Percentiles rank a stretch among this genome's conserved stretches.
phyloP scores from a whole-genome alignment of 306 rosid species.

The Neltuma alba region DNA sequence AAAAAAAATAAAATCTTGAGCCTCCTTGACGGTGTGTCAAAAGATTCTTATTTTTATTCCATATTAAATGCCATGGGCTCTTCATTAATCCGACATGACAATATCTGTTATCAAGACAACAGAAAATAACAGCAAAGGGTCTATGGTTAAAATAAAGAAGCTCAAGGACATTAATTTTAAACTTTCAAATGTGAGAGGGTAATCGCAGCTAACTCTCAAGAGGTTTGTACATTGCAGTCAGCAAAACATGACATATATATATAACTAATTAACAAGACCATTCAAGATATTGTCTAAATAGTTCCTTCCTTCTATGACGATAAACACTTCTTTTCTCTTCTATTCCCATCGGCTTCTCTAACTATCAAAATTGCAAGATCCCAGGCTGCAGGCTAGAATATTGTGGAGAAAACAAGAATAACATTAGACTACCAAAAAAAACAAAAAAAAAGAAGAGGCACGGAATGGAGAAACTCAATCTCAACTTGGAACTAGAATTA shows the following conservation, averaged over 20 bases:
- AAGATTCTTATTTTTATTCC: not conserved
- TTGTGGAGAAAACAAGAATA: not conserved
- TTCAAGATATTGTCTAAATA: not conserved
- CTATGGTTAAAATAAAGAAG: not conserved
- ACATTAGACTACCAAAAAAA: not conserved
- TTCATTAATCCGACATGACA: not conserved
- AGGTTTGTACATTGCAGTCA: not conserved
- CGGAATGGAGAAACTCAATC: not conserved
- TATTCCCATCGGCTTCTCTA: not conserved
- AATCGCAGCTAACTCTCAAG: not conserved
- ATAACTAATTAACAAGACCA: not conserved
- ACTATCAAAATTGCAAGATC: not conserved
- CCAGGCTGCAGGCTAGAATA: not conserved
- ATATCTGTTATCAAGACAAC: not conserved
- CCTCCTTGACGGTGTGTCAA: not conserved
- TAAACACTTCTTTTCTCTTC: not conserved
- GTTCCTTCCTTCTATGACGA: not conserved
- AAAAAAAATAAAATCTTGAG: not conserved
- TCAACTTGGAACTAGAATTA: slow-evolving; percentile 2
- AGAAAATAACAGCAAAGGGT: not conserved
- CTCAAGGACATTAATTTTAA: not conserved
- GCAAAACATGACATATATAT: not conserved
- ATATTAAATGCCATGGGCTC: not conserved
- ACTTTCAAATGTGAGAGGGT: not conserved
- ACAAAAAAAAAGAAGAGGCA: not conserved